These are phyloP conservation scores for Trametes meyenii DNA, from an alignment of 768 basidiomycete species.

Conservation along the genomic window DNA sequence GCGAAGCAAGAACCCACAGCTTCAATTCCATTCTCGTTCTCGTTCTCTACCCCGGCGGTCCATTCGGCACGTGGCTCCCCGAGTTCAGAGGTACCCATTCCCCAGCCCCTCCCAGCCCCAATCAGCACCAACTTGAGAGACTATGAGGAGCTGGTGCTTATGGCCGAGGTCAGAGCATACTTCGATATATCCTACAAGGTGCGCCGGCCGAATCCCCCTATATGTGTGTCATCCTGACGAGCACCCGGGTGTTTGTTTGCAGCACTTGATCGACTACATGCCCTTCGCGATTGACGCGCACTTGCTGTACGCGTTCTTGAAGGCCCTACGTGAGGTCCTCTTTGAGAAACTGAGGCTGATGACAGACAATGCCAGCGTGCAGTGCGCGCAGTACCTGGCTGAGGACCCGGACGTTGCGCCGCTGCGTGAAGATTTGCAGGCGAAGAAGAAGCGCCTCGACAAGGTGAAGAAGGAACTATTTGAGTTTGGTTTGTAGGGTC, in stretches of 20 bases:
- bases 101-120: no score
- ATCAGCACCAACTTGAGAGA: not conserved
- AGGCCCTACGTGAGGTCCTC: conserved; percentile 36
- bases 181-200: conserved; percentile 8
- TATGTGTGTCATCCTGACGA: not conserved
- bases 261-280: conserved; percentile 25
- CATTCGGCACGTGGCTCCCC: no score
- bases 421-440: conserved; percentile 39
- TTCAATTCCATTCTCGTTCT: no score
- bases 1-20: no score
- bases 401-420: conserved; percentile 46
- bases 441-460: conserved; percentile 40
- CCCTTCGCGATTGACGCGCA: conserved; percentile 30
- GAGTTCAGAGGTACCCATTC: no score
- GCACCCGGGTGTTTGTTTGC: not conserved
- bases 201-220: not conserved
- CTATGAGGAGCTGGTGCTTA: conserved; percentile 4
- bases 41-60: no score
- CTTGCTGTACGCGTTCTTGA: conserved; percentile 38
- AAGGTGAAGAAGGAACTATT: conserved; percentile 41
- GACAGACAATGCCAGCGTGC: conserved; percentile 34
- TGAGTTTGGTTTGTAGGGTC: conserved; percentile 33
- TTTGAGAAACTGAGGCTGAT: conserved; percentile 41
- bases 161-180: conserved; percentile 7
- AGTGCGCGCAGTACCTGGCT: conserved; percentile 44